Evolutionary conservation across 805 yeast species (phyloP).

Genomic region (Candida pseudoglaebosa): DNA sequence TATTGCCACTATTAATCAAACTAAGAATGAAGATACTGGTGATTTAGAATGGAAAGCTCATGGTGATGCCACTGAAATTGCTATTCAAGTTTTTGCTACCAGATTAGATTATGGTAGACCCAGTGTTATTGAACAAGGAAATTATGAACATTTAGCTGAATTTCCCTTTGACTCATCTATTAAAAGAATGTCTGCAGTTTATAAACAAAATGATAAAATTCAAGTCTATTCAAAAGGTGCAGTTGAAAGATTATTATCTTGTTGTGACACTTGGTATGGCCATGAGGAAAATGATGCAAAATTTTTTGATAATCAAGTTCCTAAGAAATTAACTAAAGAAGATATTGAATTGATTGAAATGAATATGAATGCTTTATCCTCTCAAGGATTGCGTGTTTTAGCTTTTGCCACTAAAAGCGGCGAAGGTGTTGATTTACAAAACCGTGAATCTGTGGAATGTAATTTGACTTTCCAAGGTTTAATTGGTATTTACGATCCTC

Average conservation of each 20-base stretch:
- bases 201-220: conserved; percentile 21
- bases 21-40: conserved; percentile 25
- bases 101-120: conserved; percentile 52
- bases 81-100: conserved; percentile 73
- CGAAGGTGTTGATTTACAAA: conserved; percentile 16
- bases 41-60: conserved; percentile 35
- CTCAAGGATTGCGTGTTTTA: conserved; percentile 67
- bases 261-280: conserved; percentile 54
- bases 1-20: conserved; percentile 34
- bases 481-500: conserved; percentile 79
- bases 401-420: conserved; percentile 54
- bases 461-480: conserved; percentile 59
- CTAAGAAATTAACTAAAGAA: conserved; percentile 33
- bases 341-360: conserved; percentile 42
- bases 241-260: conserved; percentile 60
- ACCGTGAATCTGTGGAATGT: conserved; percentile 45
- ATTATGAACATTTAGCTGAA: conserved; percentile 50
- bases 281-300: conserved; percentile 21
- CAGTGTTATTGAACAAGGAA: conserved; percentile 32
- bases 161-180: conserved; percentile 73
- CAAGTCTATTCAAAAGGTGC: conserved; percentile 64
- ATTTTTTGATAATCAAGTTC: conserved; percentile 14
- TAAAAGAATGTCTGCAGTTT: conserved; percentile 69
- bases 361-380: conserved; percentile 56
- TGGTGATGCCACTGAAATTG: conserved; percentile 90